Evolutionary conservation across 257 asterid species (phyloP).

Genomic region (Mitragyna speciosa): DNA sequence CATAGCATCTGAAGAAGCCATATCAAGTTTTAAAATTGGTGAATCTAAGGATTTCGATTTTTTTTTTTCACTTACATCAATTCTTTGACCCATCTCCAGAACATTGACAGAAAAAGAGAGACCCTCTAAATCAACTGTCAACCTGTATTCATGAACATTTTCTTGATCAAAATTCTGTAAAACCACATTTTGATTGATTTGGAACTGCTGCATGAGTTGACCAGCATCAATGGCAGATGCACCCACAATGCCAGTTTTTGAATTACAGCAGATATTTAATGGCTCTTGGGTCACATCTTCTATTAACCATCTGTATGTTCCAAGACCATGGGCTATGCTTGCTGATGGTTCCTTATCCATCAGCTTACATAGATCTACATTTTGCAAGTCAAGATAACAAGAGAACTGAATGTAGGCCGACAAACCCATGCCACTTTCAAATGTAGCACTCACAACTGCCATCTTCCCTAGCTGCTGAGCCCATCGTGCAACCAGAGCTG

Average conservation of each 20-base stretch:
- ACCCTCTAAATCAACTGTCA: slow-evolving; percentile 47
- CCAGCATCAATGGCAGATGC: slow-evolving; percentile 74
- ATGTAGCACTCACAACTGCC: slow-evolving; percentile 87
- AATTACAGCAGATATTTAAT: slow-evolving; percentile 44
- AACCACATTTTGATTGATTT: slow-evolving; percentile 50
- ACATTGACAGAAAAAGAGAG: slow-evolving; percentile 56
- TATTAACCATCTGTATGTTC: slow-evolving; percentile 87
- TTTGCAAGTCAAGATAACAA: slow-evolving; percentile 66
- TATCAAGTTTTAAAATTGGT: not conserved
- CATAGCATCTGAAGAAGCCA: not conserved
- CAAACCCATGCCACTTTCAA: slow-evolving; percentile 75
- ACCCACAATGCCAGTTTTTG: slow-evolving; percentile 47
- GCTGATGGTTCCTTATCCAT: slow-evolving; percentile 47
- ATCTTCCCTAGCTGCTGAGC: slow-evolving; percentile 85
- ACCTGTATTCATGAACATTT: slow-evolving; percentile 46
- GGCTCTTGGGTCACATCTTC: slow-evolving; percentile 61
- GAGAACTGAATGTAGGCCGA: slow-evolving; percentile 83
- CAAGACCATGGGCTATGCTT: slow-evolving; percentile 74
- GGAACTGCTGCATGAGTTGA: slow-evolving; percentile 53
- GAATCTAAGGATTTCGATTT: not conserved
- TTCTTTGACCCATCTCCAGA: slow-evolving; percentile 62
- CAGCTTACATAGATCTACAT: slow-evolving; percentile 44
- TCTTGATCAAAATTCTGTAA: slow-evolving; percentile 43
- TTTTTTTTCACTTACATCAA: slow-evolving; percentile 46
- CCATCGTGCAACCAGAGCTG: slow-evolving; percentile 82